Evolutionary conservation across 2,329 filamentous ascomycete species (phyloP), one percentile per base, ranked within the genome.

Genomic region (Arthrinium phaeospermum): DNA sequence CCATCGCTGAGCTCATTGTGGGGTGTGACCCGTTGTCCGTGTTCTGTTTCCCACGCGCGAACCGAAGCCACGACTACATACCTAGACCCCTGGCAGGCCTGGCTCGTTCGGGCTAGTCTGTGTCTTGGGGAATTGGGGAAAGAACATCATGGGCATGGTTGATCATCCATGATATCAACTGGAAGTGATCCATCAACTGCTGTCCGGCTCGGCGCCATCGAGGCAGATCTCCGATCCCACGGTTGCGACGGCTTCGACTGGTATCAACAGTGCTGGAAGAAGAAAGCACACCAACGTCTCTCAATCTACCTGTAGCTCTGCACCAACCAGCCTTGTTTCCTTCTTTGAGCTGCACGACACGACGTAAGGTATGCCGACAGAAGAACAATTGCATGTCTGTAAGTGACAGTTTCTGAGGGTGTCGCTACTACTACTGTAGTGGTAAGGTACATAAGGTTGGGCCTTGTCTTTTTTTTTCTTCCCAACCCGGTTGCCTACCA

Each of bases 1-100:
- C 57, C 34, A 64, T 41, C 14, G 57, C 57, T 64, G 34, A 64
- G 34, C 57, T 64, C 57, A 64, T 64, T 64, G 34, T 64, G 57
- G 57, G 57, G 53, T 64, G 57, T 64, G 57, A 12, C 57, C 57
- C 57, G 57, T 64, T 41, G 14, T 57, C 51, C 51, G 24, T 57
- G 27, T 41, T 64, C 34, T 22, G 27, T 34, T 34, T 57, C 51
- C 13, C n/a, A 22, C 8, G 46, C n/a, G 22, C 8, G 46, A 49
- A 49, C n/a, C 46, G 22, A 49, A 49, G 46, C 46, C n/a, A 10
- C 22, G 46, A 49, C 46, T 10, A 49, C 22, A 19, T 49, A 47
- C 46, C 46, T 47, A 49, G 19, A 30, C 51, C 51, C 34, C 57
- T n/a, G 8, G 19, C 57, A 22, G 19, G 53, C 27, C 16, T 30